phyloP scores from a whole-genome alignment of 2,329 filamentous ascomycete genomes.

The Huntiella abstrusa region DNA sequence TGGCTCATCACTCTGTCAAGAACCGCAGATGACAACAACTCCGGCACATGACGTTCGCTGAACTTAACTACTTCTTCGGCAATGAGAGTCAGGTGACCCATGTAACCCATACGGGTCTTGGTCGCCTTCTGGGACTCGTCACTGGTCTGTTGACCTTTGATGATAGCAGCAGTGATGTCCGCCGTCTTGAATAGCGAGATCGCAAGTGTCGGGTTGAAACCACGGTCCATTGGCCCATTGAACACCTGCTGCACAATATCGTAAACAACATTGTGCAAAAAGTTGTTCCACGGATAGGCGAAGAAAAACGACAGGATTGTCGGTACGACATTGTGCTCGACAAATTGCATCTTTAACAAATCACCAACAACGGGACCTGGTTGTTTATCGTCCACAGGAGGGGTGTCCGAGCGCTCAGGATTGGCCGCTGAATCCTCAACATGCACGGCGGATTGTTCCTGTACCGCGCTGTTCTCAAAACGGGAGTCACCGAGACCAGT shows the following conservation, averaged over 20 bases:
- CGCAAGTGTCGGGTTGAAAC: conserved; percentile 76
- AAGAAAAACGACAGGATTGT: conserved; percentile 98
- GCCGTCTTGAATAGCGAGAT: conserved; percentile 86
- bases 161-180: conserved; percentile 76
- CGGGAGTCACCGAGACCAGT: conserved; percentile 8
- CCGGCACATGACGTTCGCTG: conserved; percentile 78
- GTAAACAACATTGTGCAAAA: conserved; percentile 96
- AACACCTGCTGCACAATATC: conserved; percentile 98
- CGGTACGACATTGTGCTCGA: conserved; percentile 82
- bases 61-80: conserved; percentile 98
- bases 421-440: conserved; percentile 2
- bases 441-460: neutral
- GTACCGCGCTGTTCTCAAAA: conserved; percentile 1
- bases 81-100: conserved; percentile 93
- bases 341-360: conserved; percentile 87
- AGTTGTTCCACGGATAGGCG: conserved; percentile 98
- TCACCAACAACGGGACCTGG: conserved; percentile 62
- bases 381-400: neutral
- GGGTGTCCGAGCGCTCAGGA: neutral
- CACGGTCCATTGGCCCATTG: conserved; percentile 92
- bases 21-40: conserved; percentile 66
- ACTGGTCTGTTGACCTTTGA: conserved; percentile 72
- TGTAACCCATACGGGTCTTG: conserved; percentile 88
- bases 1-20: conserved; percentile 76
- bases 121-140: conserved; percentile 69